Percentiles rank a stretch among this genome's conserved stretches.
Evolutionary conservation across 768 basidiomycete species (phyloP).

Genomic region (Sporobolomyces roseus): DNA sequence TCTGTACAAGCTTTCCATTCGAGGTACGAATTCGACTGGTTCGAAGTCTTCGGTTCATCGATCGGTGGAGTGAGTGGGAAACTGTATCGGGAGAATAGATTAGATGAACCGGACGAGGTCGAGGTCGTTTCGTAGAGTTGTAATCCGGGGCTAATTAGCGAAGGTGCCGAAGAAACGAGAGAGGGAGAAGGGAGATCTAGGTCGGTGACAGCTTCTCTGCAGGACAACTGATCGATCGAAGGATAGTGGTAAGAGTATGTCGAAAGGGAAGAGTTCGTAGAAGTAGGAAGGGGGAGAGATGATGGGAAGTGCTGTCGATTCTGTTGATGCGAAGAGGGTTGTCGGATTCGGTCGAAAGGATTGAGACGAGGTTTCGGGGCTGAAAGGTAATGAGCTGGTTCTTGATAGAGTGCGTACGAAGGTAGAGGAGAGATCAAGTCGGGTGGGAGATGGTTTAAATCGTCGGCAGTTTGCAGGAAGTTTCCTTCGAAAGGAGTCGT

Average conservation of each 20-base stretch:
- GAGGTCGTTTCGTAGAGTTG: neutral
- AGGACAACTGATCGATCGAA: too few species aligned
- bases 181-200: constrained; percentile 6
- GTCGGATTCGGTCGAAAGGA: neutral
- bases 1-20: too few species aligned
- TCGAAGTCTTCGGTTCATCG: too few species aligned
- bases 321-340: too few species aligned
- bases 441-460: neutral
- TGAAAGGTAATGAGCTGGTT: neutral
- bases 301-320: too few species aligned
- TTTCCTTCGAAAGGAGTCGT: neutral
- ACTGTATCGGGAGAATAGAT: too few species aligned
- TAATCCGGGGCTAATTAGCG: neutral
- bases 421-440: constrained; percentile 11
- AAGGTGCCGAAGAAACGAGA: neutral
- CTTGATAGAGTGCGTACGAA: constrained; percentile 2
- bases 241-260: too few species aligned
- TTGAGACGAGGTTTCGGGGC: neutral
- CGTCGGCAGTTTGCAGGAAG: neutral
- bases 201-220: too few species aligned
- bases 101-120: too few species aligned
- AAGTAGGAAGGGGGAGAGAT: too few species aligned
- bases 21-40: too few species aligned
- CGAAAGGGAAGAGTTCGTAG: too few species aligned
- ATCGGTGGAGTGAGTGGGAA: constrained; percentile 9